Evolutionary conservation across 2,329 filamentous ascomycete species (phyloP).

Genomic region (Drechslerella dactyloides): DNA sequence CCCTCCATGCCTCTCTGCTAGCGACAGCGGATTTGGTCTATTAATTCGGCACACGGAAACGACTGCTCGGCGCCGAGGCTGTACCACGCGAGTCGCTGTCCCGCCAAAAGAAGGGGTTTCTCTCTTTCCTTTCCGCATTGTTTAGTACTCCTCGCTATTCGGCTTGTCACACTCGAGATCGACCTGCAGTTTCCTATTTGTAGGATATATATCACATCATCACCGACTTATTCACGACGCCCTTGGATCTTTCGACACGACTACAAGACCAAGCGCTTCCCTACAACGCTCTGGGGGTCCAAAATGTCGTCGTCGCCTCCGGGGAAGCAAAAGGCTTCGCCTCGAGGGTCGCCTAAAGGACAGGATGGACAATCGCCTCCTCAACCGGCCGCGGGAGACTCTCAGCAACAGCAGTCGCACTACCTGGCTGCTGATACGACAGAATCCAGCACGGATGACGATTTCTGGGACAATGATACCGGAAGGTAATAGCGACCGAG

Average conservation of each 20-base stretch:
- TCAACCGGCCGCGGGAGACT: constrained; percentile 4
- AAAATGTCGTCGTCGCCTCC: constrained; percentile 43
- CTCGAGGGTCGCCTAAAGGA: constrained; percentile 26
- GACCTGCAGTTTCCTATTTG: constrained; percentile 4
- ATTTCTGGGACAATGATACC: constrained; percentile 46
- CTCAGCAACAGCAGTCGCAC: constrained; percentile 13
- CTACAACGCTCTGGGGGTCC: not conserved
- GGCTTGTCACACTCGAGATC: constrained; percentile 6
- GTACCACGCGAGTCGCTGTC: constrained; percentile 25
- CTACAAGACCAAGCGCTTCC: not conserved
- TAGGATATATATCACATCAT: not conserved
- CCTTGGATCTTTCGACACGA: not conserved
- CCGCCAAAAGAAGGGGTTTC: constrained; percentile 3
- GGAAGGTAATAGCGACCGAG: constrained; percentile 28
- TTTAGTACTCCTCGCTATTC: constrained; percentile 1
- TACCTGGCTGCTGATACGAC: constrained; percentile 23
- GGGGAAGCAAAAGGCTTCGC: constrained; percentile 38
- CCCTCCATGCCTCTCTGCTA: too few species aligned
- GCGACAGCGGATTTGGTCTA: not conserved
- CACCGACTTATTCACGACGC: not conserved
- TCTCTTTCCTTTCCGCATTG: constrained; percentile 18
- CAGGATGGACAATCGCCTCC: constrained; percentile 3
- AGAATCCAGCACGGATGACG: constrained; percentile 41
- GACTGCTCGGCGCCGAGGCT: not conserved
- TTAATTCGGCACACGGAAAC: not conserved